These are phyloP conservation scores for Noccaea bulbosa DNA, from an alignment of 345 rosid genomes.

Conservation along the genomic window DNA sequence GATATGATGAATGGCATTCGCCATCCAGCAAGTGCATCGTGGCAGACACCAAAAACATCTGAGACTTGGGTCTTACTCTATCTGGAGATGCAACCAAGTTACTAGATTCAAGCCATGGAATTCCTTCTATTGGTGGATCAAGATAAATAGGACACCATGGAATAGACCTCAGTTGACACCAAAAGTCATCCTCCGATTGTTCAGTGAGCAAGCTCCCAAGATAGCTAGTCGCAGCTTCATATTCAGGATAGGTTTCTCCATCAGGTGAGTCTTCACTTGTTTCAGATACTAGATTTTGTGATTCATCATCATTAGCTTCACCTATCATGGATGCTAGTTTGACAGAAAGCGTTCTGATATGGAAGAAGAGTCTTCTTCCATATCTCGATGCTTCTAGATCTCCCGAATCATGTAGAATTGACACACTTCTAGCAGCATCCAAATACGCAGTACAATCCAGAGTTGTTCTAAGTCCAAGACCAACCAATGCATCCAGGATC, in stretches of 20 bases:
- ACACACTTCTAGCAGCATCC: slow-evolving; percentile 83
- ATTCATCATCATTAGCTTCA: slow-evolving; percentile 47
- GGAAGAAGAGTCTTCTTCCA: slow-evolving; percentile 62
- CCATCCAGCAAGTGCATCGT: slow-evolving; percentile 76
- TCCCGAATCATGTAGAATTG: slow-evolving; percentile 62
- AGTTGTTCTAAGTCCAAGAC: slow-evolving; percentile 73
- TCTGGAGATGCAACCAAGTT: slow-evolving; percentile 68
- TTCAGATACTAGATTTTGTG: slow-evolving; percentile 38
- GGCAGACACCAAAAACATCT: slow-evolving; percentile 81
- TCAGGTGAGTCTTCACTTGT: slow-evolving; percentile 45
- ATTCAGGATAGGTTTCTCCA: slow-evolving; percentile 41
- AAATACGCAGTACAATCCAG: slow-evolving; percentile 69
- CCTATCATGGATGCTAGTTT: slow-evolving; percentile 52
- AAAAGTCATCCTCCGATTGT: slow-evolving; percentile 76
- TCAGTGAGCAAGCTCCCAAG: slow-evolving; percentile 57
- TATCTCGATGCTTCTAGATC: slow-evolving; percentile 57
- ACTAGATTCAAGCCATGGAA: slow-evolving; percentile 81
- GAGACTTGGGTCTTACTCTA: slow-evolving; percentile 82
- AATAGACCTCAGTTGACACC: slow-evolving; percentile 78
- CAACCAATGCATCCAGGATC: slow-evolving; percentile 67
- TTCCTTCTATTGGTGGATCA: slow-evolving; percentile 71
- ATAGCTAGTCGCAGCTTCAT: slow-evolving; percentile 50
- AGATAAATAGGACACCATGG: slow-evolving; percentile 84
- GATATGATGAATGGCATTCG: slow-evolving; percentile 61
- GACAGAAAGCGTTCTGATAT: slow-evolving; percentile 63